Percentiles rank a stretch among this genome's conserved stretches.
These are phyloP conservation scores for Bremia lactucae DNA, from an alignment of 352 stramenopile species.

Conservation along the genomic window DNA sequence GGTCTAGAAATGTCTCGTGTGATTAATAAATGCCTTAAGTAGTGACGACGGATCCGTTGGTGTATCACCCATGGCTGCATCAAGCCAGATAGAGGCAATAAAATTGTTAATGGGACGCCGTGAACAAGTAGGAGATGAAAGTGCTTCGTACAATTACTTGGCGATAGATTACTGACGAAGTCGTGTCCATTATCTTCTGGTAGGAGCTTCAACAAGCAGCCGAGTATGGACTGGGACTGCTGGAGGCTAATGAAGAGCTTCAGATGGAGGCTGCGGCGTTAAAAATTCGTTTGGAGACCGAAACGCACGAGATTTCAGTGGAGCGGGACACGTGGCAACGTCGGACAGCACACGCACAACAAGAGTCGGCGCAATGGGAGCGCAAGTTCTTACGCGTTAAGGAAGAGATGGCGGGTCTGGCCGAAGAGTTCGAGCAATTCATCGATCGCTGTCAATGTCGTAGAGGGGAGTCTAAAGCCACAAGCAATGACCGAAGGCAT, in stretches of 20 bases:
- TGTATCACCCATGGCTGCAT: constrained; percentile 35
- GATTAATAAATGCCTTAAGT: constrained; percentile 6
- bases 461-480: neutral
- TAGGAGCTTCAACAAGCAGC: constrained; percentile 72
- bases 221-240: constrained; percentile 63
- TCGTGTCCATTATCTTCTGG: constrained; percentile 1
- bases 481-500: constrained; percentile 6
- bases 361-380: constrained; percentile 62
- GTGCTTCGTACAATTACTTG: constrained; percentile 1
- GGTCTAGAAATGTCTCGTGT: no score
- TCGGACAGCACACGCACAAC: constrained; percentile 42
- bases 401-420: constrained; percentile 55
- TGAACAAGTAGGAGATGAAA: constrained; percentile 20
- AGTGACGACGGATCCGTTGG: constrained; percentile 56
- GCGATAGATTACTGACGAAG: no score
- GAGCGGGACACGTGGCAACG: constrained; percentile 55
- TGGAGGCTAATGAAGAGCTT: constrained; percentile 73
- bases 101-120: constrained; percentile 36
- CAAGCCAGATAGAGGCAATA: constrained; percentile 31
- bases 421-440: constrained; percentile 44
- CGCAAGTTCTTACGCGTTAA: constrained; percentile 46
- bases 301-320: constrained; percentile 44
- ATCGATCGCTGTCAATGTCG: constrained; percentile 31
- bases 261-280: constrained; percentile 54
- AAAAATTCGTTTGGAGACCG: constrained; percentile 61